Conservation (phyloP, 345 rosid species). For the Aquilaria malaccensis region DNA sequence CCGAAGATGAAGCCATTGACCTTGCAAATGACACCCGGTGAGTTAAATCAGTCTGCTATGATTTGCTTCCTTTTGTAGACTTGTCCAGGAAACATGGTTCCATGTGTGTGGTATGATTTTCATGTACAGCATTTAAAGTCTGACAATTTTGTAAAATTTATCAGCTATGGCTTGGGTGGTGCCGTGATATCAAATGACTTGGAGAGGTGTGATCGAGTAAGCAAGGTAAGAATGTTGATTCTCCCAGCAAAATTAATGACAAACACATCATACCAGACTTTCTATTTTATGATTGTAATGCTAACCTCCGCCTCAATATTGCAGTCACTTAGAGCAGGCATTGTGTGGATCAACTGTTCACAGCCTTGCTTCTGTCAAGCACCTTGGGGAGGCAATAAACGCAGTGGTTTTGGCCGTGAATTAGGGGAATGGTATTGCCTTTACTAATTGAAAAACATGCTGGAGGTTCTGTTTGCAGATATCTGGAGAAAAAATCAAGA, state of each 20-base stretch:
- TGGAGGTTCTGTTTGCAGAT: background rate
- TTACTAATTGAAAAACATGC: background rate
- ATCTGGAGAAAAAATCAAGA: background rate
- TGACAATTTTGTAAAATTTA: slow-evolving; percentile 7
- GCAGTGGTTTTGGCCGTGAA: slow-evolving; percentile 98
- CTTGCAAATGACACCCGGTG: slow-evolving; percentile 91
- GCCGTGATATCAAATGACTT: slow-evolving; percentile 88
- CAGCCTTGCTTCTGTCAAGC: slow-evolving; percentile 98
- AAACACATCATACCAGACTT: background rate
- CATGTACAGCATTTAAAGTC: background rate
- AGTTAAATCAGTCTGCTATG: slow-evolving; percentile 21
- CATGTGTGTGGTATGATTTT: no score
- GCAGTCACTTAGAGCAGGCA: slow-evolving; percentile 74
- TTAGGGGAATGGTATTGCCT: slow-evolving; percentile 80
- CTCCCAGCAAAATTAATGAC: background rate
- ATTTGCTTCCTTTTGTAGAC: slow-evolving; percentile 3
- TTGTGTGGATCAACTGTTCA: slow-evolving; percentile 96
- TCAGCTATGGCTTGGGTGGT: slow-evolving; percentile 74
- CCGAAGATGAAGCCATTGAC: slow-evolving; percentile 93
- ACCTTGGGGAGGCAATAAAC: slow-evolving; percentile 98
- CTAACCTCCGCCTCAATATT: slow-evolving; percentile 7
- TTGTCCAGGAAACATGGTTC: background rate
- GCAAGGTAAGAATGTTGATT: slow-evolving; percentile 48
- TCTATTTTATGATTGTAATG: background rate
- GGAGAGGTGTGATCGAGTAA: slow-evolving; percentile 91